Percentiles rank a stretch among this genome's conserved stretches.
Conservation (phyloP, 176 grass and related monocot species). For the Rhynchospora breviuscula region DNA sequence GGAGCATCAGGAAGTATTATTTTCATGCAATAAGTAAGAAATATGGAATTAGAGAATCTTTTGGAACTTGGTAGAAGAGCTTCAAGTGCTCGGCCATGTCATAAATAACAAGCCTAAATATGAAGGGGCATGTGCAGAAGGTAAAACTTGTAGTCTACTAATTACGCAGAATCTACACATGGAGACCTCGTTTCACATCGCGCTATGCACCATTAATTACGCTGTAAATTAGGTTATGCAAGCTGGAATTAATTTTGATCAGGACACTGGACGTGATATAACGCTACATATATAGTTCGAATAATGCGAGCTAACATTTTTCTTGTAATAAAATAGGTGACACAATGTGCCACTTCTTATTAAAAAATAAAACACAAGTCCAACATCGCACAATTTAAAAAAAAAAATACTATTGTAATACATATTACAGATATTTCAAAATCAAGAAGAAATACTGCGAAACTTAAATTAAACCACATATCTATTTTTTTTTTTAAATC, state of each 20-base stretch:
- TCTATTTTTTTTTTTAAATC: no score
- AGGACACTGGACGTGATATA: no score
- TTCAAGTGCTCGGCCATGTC: neutral
- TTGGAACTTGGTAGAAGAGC: neutral
- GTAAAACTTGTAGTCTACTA: neutral
- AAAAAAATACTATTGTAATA: no score
- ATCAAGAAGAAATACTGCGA: no score
- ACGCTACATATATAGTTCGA: no score
- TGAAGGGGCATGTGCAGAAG: neutral
- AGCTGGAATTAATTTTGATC: neutral
- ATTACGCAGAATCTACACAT: neutral
- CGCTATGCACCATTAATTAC: neutral
- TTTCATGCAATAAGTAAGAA: neutral
- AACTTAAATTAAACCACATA: no score
- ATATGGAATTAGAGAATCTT: neutral
- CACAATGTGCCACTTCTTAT: no score
- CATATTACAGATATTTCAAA: no score
- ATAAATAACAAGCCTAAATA: neutral
- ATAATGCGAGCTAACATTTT: no score
- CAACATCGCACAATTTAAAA: no score
- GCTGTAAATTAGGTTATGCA: neutral
- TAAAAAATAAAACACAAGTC: no score
- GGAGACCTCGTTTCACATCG: neutral
- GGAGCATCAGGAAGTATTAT: neutral
- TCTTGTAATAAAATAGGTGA: no score